Evolutionary conservation across 495 filamentous ascomycete genomes (phyloP).

Genomic region (Schizothecium vesticola): DNA sequence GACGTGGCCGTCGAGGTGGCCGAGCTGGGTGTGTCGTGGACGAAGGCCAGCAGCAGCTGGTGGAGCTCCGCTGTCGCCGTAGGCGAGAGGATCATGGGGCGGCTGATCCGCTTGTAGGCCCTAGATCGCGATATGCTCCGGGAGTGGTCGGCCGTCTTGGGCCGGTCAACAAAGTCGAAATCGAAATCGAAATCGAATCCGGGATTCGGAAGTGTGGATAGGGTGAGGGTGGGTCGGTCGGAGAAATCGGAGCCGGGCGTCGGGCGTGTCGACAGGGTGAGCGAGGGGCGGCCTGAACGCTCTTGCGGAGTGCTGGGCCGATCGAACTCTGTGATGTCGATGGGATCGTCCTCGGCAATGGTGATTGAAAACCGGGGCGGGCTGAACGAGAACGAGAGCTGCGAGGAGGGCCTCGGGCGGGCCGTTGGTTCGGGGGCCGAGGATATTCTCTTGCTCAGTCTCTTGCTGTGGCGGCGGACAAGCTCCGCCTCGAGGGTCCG

Average conservation of each 20-base stretch:
- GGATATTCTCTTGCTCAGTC: slow-evolving; percentile 32
- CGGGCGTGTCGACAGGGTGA: slow-evolving; percentile 14
- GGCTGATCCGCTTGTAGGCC: slow-evolving; percentile 34
- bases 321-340: not conserved
- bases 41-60: slow-evolving; percentile 27
- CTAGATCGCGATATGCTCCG: slow-evolving; percentile 11
- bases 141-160: slow-evolving; percentile 16
- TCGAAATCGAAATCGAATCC: not conserved
- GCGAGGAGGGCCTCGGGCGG: slow-evolving; percentile 11
- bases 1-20: slow-evolving; percentile 22
- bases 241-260: not conserved
- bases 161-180: slow-evolving; percentile 8
- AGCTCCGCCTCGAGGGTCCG: slow-evolving; percentile 30
- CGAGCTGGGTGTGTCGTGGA: slow-evolving; percentile 21
- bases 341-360: not conserved
- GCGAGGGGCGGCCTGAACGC: slow-evolving; percentile 8
- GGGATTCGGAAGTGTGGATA: slow-evolving; percentile 10
- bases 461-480: slow-evolving; percentile 33
- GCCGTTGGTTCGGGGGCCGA: slow-evolving; percentile 17
- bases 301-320: not conserved
- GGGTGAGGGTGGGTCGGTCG: slow-evolving; percentile 10
- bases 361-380: not conserved
- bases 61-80: slow-evolving; percentile 31
- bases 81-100: slow-evolving; percentile 29
- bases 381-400: not conserved